Base-by-base conservation (phyloP, 768 basidiomycete species). In the Trametes cingulata region DNA sequence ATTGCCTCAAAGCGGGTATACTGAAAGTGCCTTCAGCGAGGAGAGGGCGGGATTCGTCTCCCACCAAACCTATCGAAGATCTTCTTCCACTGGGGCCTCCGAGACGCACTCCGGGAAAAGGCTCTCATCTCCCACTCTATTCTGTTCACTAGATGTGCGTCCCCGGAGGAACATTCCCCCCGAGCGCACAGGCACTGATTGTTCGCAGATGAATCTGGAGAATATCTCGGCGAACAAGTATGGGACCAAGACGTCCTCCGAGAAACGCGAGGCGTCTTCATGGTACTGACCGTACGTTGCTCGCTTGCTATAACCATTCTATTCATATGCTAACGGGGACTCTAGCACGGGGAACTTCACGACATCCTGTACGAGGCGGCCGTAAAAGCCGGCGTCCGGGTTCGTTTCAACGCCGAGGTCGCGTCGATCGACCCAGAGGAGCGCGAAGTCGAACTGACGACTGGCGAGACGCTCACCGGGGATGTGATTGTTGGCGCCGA, bases 401-500 rank as follows among this genome's bases (percentile, higher is more conserved):
- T 71, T 5, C 69, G 71, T 48, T 55, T 66, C 14, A 67, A 69
- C n/a, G 60, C 69, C 13, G 57, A 68, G n/a, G 76, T 74, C 19
- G 61, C 63, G 7, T 58, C 60, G 13, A 57, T 76, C 24, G 66
- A 70, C 37, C 52, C 61, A 0, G 55, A 42, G 27, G 25, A 62
- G 52, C 50, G 61, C 22, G 66, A 67, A 20, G 67, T 74, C 10
- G 70, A 65, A 9, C 65, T 76, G 4, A 61, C 63, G 12, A 68
- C 61, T 3, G 76, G 76, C 7, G 71, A 74, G 41, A 61, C 63
- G 17, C n/a, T 75, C 14, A 45, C 62, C 4, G 72, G 68, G n/a
- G 75, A 76, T 45, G 61, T 76, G 14, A 58, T 77, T 17, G 60
- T 77, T 24, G 76, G 75, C 19, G 76, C 76, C n/a, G 75, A 76